These are phyloP conservation scores for Giardia duodenalis DNA, from an alignment of 208 protist species.

Conservation along the genomic window DNA sequence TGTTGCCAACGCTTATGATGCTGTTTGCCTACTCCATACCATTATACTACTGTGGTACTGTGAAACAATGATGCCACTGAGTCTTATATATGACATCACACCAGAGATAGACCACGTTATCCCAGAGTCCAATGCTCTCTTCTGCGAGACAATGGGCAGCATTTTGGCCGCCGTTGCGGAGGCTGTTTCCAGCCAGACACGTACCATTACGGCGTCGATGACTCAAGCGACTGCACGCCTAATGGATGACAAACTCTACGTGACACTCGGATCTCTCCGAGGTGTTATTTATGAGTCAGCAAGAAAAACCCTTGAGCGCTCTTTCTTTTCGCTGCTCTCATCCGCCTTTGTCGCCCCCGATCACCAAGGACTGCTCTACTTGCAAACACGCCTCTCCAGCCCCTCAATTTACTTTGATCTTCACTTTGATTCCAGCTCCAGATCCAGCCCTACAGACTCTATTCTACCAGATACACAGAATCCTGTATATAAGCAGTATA, in stretches of 20 bases:
- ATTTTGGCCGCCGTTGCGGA: background rate
- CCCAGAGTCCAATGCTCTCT: background rate
- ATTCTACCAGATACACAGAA: too few relatives aligned
- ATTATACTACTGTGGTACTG: background rate
- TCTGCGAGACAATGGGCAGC: background rate
- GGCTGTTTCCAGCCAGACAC: background rate
- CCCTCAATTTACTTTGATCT: too few relatives aligned
- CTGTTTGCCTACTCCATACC: background rate
- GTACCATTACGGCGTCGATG: background rate
- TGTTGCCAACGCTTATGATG: background rate
- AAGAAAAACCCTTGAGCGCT: background rate
- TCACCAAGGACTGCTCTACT: too few relatives aligned
- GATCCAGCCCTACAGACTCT: too few relatives aligned
- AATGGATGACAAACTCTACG: background rate
- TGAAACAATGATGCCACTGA: background rate
- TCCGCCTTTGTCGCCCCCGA: too few relatives aligned
- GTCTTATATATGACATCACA: background rate
- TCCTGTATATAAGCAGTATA: too few relatives aligned
- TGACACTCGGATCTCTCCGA: background rate
- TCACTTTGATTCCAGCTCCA: too few relatives aligned
- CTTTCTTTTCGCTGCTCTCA: too few relatives aligned
- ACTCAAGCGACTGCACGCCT: background rate
- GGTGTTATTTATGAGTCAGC: background rate
- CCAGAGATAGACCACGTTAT: background rate
- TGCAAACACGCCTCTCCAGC: too few relatives aligned